Percentiles rank a stretch among this genome's conserved stretches.
phyloP scores from a whole-genome alignment of 164 flowering plant genomes.

The Vitis rotundifolia region DNA sequence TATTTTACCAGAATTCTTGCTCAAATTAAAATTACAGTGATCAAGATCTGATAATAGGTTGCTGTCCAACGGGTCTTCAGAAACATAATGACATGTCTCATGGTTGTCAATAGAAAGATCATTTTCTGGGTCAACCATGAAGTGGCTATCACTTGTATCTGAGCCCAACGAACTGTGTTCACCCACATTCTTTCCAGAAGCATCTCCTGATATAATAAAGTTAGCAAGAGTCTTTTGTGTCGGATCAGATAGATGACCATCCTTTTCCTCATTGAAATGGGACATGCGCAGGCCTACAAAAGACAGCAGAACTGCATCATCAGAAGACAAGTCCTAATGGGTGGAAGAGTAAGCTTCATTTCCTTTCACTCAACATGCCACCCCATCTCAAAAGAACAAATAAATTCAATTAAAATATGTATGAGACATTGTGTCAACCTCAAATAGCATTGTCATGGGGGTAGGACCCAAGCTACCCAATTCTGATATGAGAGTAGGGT shows the following conservation, averaged over 20 bases:
- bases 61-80: constrained; percentile 20
- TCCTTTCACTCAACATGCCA: too few relatives aligned
- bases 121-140: constrained; percentile 24
- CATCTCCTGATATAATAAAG: constrained; percentile 46
- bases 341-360: too few relatives aligned
- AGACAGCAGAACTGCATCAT: not conserved
- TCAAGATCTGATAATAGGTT: constrained; percentile 25
- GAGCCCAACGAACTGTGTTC: constrained; percentile 23
- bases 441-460: too few relatives aligned
- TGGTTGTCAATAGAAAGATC: constrained; percentile 18
- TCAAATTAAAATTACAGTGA: constrained; percentile 5
- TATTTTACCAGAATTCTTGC: constrained; percentile 20
- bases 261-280: constrained; percentile 68
- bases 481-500: too few relatives aligned
- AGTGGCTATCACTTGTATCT: constrained; percentile 19
- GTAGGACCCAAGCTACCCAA: too few relatives aligned
- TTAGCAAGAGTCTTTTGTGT: constrained; percentile 64
- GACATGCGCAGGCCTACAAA: constrained; percentile 84
- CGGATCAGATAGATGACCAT: constrained; percentile 46
- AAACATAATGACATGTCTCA: constrained; percentile 20
- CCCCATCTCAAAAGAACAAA: too few relatives aligned
- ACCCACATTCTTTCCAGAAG: constrained; percentile 25
- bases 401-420: too few relatives aligned
- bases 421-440: too few relatives aligned
- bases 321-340: not conserved